These are phyloP conservation scores for Eucalyptus regnans DNA, from an alignment of 345 rosid genomes.

Conservation along the genomic window DNA sequence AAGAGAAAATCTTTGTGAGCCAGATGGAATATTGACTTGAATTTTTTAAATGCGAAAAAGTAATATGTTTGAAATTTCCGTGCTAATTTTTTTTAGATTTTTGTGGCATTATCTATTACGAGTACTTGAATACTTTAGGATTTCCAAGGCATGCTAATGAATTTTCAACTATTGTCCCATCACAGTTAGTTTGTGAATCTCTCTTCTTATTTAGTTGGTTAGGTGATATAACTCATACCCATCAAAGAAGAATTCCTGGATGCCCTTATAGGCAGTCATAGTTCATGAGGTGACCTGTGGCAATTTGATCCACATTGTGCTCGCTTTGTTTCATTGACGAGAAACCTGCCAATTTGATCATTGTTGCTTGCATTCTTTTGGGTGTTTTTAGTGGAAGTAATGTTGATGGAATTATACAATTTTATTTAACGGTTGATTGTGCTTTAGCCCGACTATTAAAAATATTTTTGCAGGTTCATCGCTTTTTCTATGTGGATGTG, in stretches of 20 bases:
- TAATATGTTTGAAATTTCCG: too few species aligned
- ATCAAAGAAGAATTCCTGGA: background rate
- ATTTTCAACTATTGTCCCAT: too few species aligned
- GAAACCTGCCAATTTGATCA: background rate
- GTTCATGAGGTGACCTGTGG: background rate
- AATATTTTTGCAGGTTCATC: background rate
- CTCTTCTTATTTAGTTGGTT: too few species aligned
- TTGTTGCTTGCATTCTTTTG: background rate
- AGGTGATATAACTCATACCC: too few species aligned
- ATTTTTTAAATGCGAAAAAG: too few species aligned
- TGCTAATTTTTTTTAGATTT: too few species aligned
- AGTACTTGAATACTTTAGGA: too few species aligned
- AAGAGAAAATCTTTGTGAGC: too few species aligned
- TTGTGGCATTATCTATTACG: too few species aligned
- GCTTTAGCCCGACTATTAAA: background rate
- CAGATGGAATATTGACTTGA: too few species aligned
- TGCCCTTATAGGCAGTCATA: background rate
- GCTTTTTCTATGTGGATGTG: background rate
- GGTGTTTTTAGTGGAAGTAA: background rate
- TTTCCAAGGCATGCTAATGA: too few species aligned
- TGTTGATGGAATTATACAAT: background rate
- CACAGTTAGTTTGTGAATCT: too few species aligned
- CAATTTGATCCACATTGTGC: background rate
- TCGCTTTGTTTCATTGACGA: background rate
- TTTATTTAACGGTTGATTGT: background rate